Conservation (phyloP, 495 filamentous ascomycete genomes). For the Lasiosphaeris hirsuta region DNA sequence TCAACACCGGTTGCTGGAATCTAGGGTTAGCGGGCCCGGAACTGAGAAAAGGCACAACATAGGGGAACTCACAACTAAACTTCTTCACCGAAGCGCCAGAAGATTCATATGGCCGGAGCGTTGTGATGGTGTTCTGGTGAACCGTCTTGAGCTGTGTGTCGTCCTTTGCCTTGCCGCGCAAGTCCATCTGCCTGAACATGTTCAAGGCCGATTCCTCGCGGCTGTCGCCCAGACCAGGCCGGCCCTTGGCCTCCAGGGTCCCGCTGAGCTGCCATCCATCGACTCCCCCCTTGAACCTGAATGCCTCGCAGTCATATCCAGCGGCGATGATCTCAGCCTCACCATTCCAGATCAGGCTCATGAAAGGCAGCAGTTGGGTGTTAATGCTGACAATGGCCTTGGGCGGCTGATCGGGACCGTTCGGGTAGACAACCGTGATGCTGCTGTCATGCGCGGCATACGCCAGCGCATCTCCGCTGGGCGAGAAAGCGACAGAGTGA, state of each 20-base stretch:
- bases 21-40: slow-evolving; percentile 37
- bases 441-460: slow-evolving; percentile 94
- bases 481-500: slow-evolving; percentile 85
- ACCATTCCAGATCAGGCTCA: slow-evolving; percentile 85
- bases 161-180: slow-evolving; percentile 84
- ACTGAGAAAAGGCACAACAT: slow-evolving; percentile 4
- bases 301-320: slow-evolving; percentile 94
- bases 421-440: slow-evolving; percentile 93
- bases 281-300: slow-evolving; percentile 78
- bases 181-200: slow-evolving; percentile 98
- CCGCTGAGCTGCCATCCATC: slow-evolving; percentile 84
- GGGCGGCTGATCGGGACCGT: slow-evolving; percentile 86
- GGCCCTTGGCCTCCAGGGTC: slow-evolving; percentile 76
- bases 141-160: slow-evolving; percentile 93
- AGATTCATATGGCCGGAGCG: slow-evolving; percentile 69
- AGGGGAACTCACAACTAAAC: slow-evolving; percentile 75
- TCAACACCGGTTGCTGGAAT: slow-evolving; percentile 82
- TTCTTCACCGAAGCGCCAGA: slow-evolving; percentile 62
- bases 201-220: slow-evolving; percentile 79
- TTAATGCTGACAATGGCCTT: slow-evolving; percentile 81
- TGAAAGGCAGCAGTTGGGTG: slow-evolving; percentile 86
- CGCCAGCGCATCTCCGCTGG: slow-evolving; percentile 84
- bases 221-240: slow-evolving; percentile 47
- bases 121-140: slow-evolving; percentile 95
- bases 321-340: slow-evolving; percentile 94